Percentiles rank a stretch among this genome's conserved stretches.
phyloP scores from a whole-genome alignment of 2,329 filamentous ascomycete genomes.

The Microdochium trichocladiopsis region DNA sequence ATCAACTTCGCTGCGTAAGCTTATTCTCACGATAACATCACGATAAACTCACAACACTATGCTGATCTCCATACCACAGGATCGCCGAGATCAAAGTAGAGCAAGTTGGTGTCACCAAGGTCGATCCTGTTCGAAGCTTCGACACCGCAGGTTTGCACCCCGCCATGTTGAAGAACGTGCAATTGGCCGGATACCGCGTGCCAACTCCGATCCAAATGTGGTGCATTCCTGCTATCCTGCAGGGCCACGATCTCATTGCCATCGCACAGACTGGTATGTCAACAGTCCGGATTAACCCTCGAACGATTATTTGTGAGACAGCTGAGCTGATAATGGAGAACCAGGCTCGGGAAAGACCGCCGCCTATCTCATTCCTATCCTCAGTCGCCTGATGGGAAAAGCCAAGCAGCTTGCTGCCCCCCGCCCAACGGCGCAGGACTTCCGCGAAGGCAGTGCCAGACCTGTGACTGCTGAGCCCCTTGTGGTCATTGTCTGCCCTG shows the following conservation, averaged over 20 bases:
- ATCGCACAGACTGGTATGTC: constrained; percentile 84
- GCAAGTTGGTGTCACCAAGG: constrained; percentile 48
- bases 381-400: constrained; percentile 93
- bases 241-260: constrained; percentile 76
- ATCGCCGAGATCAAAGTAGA: constrained; percentile 46
- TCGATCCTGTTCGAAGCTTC: constrained; percentile 51
- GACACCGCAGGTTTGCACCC: constrained; percentile 79
- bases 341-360: constrained; percentile 93
- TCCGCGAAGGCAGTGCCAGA: constrained; percentile 36
- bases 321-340: constrained; percentile 4
- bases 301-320: neutral
- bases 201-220: constrained; percentile 89
- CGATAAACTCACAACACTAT: neutral
- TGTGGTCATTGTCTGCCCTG: constrained; percentile 78
- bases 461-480: constrained; percentile 74
- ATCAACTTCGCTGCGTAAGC: constrained; percentile 58
- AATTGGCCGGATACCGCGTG: constrained; percentile 59
- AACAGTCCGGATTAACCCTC: neutral
- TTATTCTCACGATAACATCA: neutral
- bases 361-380: constrained; percentile 80
- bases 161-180: constrained; percentile 69
- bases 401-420: constrained; percentile 78
- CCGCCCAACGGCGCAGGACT: constrained; percentile 59
- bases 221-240: constrained; percentile 70
- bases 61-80: constrained; percentile 23